Evolutionary conservation across 176 grass and related monocot genomes (phyloP).

Genomic region (Aegilops sharonensis): DNA sequence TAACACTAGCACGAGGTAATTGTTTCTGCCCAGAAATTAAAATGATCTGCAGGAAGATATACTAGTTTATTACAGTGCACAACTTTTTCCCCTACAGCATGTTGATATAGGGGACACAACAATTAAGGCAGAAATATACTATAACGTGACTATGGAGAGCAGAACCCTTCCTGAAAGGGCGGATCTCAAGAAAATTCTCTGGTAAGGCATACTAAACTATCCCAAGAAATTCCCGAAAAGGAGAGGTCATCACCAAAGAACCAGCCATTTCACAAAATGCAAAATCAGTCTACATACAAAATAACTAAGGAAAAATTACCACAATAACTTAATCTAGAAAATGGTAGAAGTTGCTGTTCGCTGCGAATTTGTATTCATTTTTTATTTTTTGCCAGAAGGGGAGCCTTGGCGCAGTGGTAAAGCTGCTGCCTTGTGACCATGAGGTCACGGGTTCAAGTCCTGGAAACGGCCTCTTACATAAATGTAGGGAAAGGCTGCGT

Average conservation of each 20-base stretch:
- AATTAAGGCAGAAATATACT: neutral
- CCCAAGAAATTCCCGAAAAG: neutral
- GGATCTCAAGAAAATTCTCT: conserved; percentile 27
- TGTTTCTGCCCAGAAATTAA: neutral
- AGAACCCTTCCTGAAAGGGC: neutral
- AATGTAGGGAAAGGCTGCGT: no score
- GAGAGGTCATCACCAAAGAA: neutral
- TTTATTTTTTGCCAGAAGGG: neutral
- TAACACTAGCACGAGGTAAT: neutral
- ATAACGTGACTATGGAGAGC: neutral
- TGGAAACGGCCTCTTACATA: no score
- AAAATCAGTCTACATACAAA: conserved; percentile 2
- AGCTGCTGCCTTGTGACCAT: no score
- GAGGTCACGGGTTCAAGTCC: no score
- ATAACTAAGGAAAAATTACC: neutral
- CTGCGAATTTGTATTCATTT: neutral
- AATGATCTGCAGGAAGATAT: neutral
- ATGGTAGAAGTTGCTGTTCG: neutral
- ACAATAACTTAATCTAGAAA: neutral
- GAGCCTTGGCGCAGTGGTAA: no score
- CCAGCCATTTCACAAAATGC: neutral
- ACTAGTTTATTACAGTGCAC: conserved; percentile 7
- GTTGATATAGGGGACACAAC: neutral
- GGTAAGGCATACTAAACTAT: neutral
- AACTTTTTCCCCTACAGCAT: neutral